Evolutionary conservation across 495 filamentous ascomycete species (phyloP).

Genomic region (Delitschia confertaspora): DNA sequence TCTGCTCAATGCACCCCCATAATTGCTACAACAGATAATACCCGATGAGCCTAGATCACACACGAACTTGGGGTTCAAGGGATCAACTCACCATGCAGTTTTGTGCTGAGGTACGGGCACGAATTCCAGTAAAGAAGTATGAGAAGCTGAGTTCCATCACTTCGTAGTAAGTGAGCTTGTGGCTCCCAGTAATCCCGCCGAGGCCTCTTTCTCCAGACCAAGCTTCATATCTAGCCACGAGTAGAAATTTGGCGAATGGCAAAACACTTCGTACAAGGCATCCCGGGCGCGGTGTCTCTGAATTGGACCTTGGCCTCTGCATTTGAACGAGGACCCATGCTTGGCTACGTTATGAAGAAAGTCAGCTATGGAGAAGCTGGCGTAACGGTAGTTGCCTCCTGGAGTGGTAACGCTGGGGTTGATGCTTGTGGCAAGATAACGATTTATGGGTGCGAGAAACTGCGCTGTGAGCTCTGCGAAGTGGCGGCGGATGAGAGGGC

Average conservation of each 20-base stretch:
- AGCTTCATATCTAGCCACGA: conserved; percentile 35
- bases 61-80: too few relatives aligned
- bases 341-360: conserved; percentile 31
- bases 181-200: conserved; percentile 22
- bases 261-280: conserved; percentile 30
- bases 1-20: too few relatives aligned
- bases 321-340: conserved; percentile 29
- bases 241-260: conserved; percentile 30
- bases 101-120: too few relatives aligned
- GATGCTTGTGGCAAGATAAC: conserved; percentile 28
- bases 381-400: conserved; percentile 25
- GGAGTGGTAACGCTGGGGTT: conserved; percentile 19
- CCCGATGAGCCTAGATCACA: too few relatives aligned
- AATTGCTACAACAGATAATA: too few relatives aligned
- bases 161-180: too few relatives aligned
- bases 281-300: conserved; percentile 28
- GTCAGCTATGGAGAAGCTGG: conserved; percentile 27
- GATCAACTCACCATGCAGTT: too few relatives aligned
- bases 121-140: too few relatives aligned
- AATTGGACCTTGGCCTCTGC: conserved; percentile 28
- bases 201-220: conserved; percentile 32
- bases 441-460: conserved; percentile 33
- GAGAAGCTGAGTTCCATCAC: too few relatives aligned
- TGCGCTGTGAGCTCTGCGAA: conserved; percentile 31
- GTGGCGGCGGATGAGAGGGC: conserved; percentile 30